Evolutionary conservation across 2,329 filamentous ascomycete species (phyloP).

Genomic region (Rhinocladiella mackenziei): DNA sequence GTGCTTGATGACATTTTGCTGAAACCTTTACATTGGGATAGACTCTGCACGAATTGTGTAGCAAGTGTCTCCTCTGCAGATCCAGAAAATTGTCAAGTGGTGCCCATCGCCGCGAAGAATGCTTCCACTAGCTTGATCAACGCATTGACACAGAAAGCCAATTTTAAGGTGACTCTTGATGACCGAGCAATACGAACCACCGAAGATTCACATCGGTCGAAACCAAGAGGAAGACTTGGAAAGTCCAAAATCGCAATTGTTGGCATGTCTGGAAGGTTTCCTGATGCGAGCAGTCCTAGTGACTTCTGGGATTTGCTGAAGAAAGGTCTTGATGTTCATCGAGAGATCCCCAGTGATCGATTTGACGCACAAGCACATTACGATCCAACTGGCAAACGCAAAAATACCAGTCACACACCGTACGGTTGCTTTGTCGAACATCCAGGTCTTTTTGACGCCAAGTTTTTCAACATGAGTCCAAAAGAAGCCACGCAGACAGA

Average conservation of each 20-base stretch:
- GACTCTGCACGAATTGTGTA: no score
- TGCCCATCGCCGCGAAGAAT: no score
- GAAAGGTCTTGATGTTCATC: constrained; percentile 33
- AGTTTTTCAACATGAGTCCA: constrained; percentile 41
- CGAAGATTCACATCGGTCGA: no score
- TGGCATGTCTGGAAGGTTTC: constrained; percentile 71
- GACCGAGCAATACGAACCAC: no score
- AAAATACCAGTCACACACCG: constrained; percentile 33
- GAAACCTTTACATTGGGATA: no score
- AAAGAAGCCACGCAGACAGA: constrained; percentile 40
- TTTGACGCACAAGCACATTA: constrained; percentile 36
- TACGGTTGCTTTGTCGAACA: constrained; percentile 40
- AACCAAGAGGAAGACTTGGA: no score
- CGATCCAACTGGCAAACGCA: constrained; percentile 34
- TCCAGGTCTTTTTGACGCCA: constrained; percentile 39
- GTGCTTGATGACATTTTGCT: no score
- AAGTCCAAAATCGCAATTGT: constrained; percentile 59
- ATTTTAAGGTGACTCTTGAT: no score
- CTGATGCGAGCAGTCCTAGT: constrained; percentile 40
- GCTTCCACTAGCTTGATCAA: no score
- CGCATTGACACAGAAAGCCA: no score
- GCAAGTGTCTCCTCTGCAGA: no score
- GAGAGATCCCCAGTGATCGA: constrained; percentile 33
- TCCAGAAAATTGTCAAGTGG: no score
- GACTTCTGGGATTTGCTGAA: constrained; percentile 38